These are phyloP conservation scores for Irpex rosettiformis DNA, from an alignment of 1,284 basidiomycete species.

Conservation along the genomic window DNA sequence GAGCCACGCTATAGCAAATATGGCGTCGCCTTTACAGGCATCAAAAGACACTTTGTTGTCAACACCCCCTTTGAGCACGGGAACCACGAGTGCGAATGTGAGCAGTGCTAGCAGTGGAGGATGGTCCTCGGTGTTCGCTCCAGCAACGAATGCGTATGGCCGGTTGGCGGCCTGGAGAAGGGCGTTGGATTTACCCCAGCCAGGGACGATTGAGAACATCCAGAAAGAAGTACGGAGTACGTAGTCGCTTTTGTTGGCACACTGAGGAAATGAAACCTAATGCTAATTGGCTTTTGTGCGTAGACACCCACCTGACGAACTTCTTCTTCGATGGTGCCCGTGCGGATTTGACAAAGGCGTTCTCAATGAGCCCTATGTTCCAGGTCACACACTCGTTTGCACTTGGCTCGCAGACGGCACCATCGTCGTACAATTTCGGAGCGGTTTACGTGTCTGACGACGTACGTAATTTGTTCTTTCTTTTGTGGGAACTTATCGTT, in stretches of 20 bases:
- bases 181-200: conserved; percentile 79
- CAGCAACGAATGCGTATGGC: conserved; percentile 63
- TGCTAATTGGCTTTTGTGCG: background rate
- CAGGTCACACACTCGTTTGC: conserved; percentile 97
- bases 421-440: conserved; percentile 91
- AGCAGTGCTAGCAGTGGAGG: background rate
- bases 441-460: conserved; percentile 88
- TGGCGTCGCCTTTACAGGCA: conserved; percentile 5
- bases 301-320: conserved; percentile 90
- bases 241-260: background rate
- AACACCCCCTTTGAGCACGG: conserved; percentile 19
- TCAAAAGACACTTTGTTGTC: conserved; percentile 12
- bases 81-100: background rate
- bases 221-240: conserved; percentile 88
- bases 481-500: background rate
- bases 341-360: conserved; percentile 93
- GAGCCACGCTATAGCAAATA: background rate
- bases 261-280: background rate
- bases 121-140: conserved; percentile 22
- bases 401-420: conserved; percentile 73
- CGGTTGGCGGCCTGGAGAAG: conserved; percentile 79
- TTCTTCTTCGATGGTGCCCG: conserved; percentile 96
- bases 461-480: conserved; percentile 38
- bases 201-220: conserved; percentile 87
- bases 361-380: conserved; percentile 94